Evolutionary conservation across 257 asterid genomes (phyloP).

Genomic region (Avicennia marina): DNA sequence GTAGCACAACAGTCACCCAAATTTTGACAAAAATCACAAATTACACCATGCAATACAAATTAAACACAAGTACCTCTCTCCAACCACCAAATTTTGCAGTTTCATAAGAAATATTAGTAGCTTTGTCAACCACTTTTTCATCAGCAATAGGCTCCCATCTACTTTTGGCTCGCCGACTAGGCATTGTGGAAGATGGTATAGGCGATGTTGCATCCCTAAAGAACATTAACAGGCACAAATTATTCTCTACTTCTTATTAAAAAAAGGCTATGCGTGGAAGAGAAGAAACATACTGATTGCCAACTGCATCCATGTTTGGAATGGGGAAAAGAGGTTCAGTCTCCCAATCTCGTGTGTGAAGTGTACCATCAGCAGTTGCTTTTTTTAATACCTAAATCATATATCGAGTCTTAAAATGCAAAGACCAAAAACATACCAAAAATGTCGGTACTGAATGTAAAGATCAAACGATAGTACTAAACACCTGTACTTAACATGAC

Average conservation of each 20-base stretch:
- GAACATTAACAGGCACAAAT: no score
- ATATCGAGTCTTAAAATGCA: conserved; percentile 5
- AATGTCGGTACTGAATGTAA: no score
- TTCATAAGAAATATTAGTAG: conserved; percentile 36
- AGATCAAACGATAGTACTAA: no score
- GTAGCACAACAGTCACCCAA: no score
- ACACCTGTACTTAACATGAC: no score
- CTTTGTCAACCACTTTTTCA: conserved; percentile 50
- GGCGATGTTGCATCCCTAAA: conserved; percentile 49
- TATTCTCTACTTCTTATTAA: conserved; percentile 8
- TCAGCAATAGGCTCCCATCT: conserved; percentile 95
- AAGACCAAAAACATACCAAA: no score
- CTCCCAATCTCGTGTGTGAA: conserved; percentile 83
- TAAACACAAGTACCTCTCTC: conserved; percentile 69
- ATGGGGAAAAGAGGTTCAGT: conserved; percentile 78
- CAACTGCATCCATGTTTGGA: conserved; percentile 47
- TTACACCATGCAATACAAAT: not conserved
- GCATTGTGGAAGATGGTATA: conserved; percentile 41
- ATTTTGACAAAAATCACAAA: not conserved
- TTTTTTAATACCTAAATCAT: conserved; percentile 67
- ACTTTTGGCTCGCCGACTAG: conserved; percentile 83
- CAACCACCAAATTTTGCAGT: conserved; percentile 61
- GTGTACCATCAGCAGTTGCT: conserved; percentile 86
- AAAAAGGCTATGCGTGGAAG: conserved; percentile 8
- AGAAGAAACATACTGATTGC: conserved; percentile 52